A percentile compares a stretch with the other conserved stretches of the same genome.
Conservation (phyloP, 176 grass and related monocot species). For the Zea mays region DNA sequence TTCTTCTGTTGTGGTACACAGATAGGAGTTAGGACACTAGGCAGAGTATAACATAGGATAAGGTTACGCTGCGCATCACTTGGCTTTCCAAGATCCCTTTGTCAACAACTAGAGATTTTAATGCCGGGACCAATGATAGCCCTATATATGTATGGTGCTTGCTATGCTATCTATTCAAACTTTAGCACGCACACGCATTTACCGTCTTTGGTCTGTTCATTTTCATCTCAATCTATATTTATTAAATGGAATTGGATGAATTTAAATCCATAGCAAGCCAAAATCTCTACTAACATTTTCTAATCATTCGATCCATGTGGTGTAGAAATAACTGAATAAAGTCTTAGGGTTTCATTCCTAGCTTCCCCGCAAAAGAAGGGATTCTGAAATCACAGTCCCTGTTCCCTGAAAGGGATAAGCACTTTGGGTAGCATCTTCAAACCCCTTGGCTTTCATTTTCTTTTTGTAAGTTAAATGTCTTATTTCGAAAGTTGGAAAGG, state of each 20-base stretch:
- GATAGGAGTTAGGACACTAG: constrained; percentile 43
- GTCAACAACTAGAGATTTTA: constrained; percentile 46
- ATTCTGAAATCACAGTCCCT: constrained; percentile 39
- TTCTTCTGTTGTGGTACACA: constrained; percentile 25
- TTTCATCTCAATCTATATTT: too few species aligned
- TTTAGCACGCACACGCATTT: constrained; percentile 31
- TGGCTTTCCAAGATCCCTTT: constrained; percentile 39
- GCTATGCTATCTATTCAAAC: constrained; percentile 22
- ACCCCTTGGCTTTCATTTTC: neutral
- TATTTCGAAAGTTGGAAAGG: constrained; percentile 39
- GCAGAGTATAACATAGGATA: constrained; percentile 46
- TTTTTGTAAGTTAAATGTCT: constrained; percentile 31
- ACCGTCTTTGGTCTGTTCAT: neutral
- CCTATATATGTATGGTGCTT: constrained; percentile 45
- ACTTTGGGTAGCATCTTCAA: constrained; percentile 31
- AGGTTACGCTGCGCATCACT: constrained; percentile 44
- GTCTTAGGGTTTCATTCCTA: constrained; percentile 17
- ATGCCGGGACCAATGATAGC: constrained; percentile 34
- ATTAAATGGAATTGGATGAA: too few species aligned
- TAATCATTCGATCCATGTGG: too few species aligned
- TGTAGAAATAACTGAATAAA: too few species aligned
- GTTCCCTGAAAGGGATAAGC: constrained; percentile 46
- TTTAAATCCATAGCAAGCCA: too few species aligned
- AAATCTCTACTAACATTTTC: too few species aligned
- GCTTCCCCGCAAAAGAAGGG: constrained; percentile 35